Conservation (phyloP, 345 rosid species). For the Euphorbia pulcherrima region DNA sequence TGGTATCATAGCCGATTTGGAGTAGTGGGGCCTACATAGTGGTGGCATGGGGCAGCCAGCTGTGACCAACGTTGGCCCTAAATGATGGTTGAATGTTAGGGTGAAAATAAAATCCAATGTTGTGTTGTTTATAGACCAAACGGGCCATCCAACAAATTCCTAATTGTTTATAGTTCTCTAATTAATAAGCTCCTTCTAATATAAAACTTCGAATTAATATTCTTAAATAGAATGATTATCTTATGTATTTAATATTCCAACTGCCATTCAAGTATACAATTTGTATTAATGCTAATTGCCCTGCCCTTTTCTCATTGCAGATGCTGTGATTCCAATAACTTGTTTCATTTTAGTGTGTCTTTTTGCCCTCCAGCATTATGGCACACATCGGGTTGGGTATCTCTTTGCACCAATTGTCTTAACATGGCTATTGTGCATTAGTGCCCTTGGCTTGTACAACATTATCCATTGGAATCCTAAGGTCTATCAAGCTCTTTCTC, state of each 20-base stretch:
- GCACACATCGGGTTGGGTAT: conserved; percentile 90
- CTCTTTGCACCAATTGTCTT: conserved; percentile 86
- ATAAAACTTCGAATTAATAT: no score
- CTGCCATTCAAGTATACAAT: neutral
- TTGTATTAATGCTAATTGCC: neutral
- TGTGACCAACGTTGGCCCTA: no score
- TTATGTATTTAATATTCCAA: neutral
- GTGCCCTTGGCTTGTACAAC: conserved; percentile 87
- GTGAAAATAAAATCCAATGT: no score
- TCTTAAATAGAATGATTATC: no score
- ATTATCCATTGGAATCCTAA: conserved; percentile 80
- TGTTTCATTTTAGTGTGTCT: conserved; percentile 94
- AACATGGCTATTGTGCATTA: conserved; percentile 81
- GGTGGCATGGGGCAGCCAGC: no score
- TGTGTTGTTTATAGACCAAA: no score
- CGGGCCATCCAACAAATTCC: no score
- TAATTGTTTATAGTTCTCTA: no score
- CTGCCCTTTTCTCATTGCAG: conserved; percentile 42
- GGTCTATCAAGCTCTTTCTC: conserved; percentile 89
- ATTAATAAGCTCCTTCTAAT: no score
- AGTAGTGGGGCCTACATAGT: no score
- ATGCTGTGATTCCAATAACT: conserved; percentile 90
- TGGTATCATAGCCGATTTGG: no score
- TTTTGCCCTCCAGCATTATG: conserved; percentile 95
- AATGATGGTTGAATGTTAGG: no score